Conservation (phyloP, 257 asterid genomes). For the Gynochthodes officinalis region DNA sequence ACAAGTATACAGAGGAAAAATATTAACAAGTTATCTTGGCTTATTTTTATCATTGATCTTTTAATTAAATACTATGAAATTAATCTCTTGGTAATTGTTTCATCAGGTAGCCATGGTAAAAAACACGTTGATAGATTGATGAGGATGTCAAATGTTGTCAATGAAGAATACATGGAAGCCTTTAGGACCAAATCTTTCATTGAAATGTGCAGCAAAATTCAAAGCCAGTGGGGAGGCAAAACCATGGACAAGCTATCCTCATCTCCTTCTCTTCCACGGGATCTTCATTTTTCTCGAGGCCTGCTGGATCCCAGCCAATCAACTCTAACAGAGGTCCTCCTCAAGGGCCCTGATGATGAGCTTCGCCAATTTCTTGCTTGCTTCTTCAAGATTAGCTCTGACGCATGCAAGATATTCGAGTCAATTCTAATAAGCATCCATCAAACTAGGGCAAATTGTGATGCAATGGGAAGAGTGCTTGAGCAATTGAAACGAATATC, state of each 20-base stretch:
- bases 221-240: conserved; percentile 32
- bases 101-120: conserved; percentile 35
- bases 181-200: conserved; percentile 70
- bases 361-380: conserved; percentile 34
- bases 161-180: conserved; percentile 60
- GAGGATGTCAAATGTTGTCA: conserved; percentile 35
- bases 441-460: conserved; percentile 34
- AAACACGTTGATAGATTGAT: conserved; percentile 25
- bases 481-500: conserved; percentile 23
- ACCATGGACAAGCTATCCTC: conserved; percentile 26
- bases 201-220: conserved; percentile 49
- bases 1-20: not conserved
- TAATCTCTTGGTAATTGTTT: conserved; percentile 6
- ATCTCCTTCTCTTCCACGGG: conserved; percentile 19
- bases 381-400: conserved; percentile 49
- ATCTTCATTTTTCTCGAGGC: conserved; percentile 21
- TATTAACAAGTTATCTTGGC: not conserved
- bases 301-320: conserved; percentile 40
- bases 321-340: conserved; percentile 27
- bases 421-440: conserved; percentile 38
- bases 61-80: not conserved
- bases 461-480: conserved; percentile 24
- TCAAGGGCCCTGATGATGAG: conserved; percentile 15
- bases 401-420: conserved; percentile 59
- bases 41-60: not conserved